A percentile compares a stretch with the other conserved stretches of the same genome.
phyloP scores from a whole-genome alignment of 345 rosid species.

The Gossypium australe region DNA sequence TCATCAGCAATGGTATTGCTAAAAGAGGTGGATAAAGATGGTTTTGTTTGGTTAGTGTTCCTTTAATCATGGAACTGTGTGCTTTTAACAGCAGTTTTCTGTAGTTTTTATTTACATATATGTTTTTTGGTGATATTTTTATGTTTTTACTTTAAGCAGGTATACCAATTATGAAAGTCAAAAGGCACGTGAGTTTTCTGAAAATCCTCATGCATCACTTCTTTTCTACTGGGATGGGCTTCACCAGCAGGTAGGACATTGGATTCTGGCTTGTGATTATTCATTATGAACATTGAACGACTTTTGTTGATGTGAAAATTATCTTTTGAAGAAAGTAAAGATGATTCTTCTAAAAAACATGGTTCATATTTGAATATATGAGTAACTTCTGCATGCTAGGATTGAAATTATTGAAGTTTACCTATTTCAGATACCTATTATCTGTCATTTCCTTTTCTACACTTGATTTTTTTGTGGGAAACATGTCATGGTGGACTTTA shows the following conservation, averaged over 20 bases:
- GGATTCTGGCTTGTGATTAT: not conserved
- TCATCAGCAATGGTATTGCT: conserved; percentile 88
- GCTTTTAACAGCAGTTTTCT: not conserved
- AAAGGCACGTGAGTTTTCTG: conserved; percentile 70
- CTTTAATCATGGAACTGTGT: not conserved
- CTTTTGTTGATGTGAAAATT: conserved; percentile 9
- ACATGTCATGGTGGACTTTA: not conserved
- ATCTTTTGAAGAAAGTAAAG: not conserved
- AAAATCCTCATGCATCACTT: conserved; percentile 81
- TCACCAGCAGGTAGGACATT: conserved; percentile 65
- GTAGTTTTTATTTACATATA: not conserved
- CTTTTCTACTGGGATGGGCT: conserved; percentile 89
- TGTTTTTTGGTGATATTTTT: conserved; percentile 11
- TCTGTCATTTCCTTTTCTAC: not conserved
- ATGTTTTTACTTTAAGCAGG: conserved; percentile 35
- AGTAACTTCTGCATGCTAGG: not conserved
- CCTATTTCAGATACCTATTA: not conserved
- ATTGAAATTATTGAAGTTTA: not conserved
- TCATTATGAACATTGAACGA: conserved; percentile 4
- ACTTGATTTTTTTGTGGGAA: not conserved
- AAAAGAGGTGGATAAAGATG: conserved; percentile 75
- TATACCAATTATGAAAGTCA: conserved; percentile 83
- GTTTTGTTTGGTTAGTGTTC: conserved; percentile 80
- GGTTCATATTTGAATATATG: not conserved
- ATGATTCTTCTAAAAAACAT: not conserved